Conservation (phyloP, 1,284 basidiomycete genomes). For the Lentinus polychrous region DNA sequence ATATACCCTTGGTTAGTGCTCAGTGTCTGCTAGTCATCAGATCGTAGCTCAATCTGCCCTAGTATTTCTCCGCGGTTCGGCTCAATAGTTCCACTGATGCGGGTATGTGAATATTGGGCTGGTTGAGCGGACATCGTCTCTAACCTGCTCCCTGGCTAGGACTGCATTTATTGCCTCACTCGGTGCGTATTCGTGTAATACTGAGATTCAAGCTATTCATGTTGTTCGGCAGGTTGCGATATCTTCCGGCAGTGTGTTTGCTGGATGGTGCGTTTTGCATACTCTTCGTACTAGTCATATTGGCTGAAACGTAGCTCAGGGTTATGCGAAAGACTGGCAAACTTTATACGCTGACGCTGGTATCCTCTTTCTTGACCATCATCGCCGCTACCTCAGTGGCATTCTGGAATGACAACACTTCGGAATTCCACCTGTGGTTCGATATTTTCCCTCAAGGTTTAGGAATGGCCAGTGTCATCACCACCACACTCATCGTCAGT, state of each 20-base stretch:
- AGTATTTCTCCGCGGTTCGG: conserved; percentile 83
- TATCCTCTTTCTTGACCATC: conserved; percentile 47
- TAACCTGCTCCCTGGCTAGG: conserved; percentile 30
- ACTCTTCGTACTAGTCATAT: not conserved
- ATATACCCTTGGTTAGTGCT: conserved; percentile 63
- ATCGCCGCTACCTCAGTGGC: conserved; percentile 51
- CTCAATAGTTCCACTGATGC: conserved; percentile 65
- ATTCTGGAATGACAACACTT: conserved; percentile 57
- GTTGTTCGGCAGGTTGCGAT: conserved; percentile 51
- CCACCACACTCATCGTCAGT: conserved; percentile 75
- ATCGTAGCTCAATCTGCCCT: not conserved
- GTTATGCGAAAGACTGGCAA: conserved; percentile 79
- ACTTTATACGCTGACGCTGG: conserved; percentile 66
- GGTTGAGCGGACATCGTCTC: not conserved
- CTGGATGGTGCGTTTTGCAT: conserved; percentile 61
- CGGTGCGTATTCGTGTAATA: conserved; percentile 39
- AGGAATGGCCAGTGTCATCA: conserved; percentile 78
- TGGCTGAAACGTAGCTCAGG: conserved; percentile 33
- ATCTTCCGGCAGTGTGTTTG: conserved; percentile 74
- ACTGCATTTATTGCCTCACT: conserved; percentile 82
- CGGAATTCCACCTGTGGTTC: conserved; percentile 63
- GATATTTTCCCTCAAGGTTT: conserved; percentile 76
- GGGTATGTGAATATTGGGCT: conserved; percentile 36
- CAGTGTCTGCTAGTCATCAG: not conserved
- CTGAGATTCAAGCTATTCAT: conserved; percentile 13